phyloP scores from a whole-genome alignment of 2,329 filamentous ascomycete genomes.

The Hysterium pulicare region DNA sequence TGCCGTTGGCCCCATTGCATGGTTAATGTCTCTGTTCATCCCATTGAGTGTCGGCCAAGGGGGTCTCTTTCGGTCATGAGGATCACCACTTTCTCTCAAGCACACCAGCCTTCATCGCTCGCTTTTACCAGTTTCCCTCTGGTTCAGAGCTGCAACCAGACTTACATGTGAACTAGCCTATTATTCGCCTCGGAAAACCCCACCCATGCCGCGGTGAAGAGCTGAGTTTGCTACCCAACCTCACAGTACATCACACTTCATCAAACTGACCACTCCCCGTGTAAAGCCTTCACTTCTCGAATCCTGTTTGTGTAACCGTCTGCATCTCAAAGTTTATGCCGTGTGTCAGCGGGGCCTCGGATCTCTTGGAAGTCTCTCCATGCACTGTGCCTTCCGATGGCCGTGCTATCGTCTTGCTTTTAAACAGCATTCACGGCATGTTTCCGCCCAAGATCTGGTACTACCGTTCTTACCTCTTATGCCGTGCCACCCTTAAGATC shows the following conservation, averaged over 20 bases:
- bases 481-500: constrained; percentile 29
- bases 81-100: constrained; percentile 15
- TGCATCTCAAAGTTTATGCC: constrained; percentile 18
- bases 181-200: constrained; percentile 8
- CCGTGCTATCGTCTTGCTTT: constrained; percentile 17
- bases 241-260: constrained; percentile 3
- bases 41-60: constrained; percentile 23
- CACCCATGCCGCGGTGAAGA: constrained; percentile 9
- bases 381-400: constrained; percentile 18
- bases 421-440: constrained; percentile 18
- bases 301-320: constrained; percentile 26
- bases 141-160: neutral
- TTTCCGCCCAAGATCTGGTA: constrained; percentile 22
- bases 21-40: constrained; percentile 13
- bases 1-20: constrained; percentile 11
- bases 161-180: constrained; percentile 16
- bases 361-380: constrained; percentile 13
- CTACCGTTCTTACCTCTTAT: constrained; percentile 25
- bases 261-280: constrained; percentile 18
- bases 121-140: constrained; percentile 12
- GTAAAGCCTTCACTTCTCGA: constrained; percentile 9
- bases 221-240: constrained; percentile 16
- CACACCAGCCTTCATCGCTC: constrained; percentile 12
- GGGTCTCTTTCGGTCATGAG: constrained; percentile 23
- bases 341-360: constrained; percentile 22